Base-by-base conservation (phyloP, 805 yeast species). In the Clavispora fructus region DNA sequence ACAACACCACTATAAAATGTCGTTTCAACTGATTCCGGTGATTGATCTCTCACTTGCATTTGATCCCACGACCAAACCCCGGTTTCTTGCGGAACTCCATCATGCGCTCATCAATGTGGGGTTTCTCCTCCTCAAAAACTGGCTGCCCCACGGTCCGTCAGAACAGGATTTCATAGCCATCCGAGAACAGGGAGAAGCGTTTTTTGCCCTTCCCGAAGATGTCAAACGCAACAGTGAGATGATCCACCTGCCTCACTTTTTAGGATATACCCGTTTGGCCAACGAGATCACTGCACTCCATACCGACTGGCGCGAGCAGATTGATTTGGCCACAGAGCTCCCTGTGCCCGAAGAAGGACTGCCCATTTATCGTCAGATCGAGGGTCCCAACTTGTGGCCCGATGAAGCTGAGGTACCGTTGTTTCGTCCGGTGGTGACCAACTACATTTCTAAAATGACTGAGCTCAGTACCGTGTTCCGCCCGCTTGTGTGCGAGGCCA, bases 301-400 rank as follows among this genome's bases (percentile, higher is more conserved):
- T 25, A 68, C 76, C 3, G 87, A 81, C 55, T 73, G 81, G 73
- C 64, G 85, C 46, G 87, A 81, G 54, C 86, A 82, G 60, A 74
- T 76, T 48, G 86, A 81, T 55, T 64, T 81, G 46, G 85, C 79
- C 5, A 77, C 82, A 6, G 79, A 74, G 48, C 60, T 75, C 30
- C 69, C 75, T 4, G 69, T 72, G 10, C 79, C 79, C 0, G 46
- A 48, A 0, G 51, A 57, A 23, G 67, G 58, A 35, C 74, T 67
- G 16, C 74, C 73, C 0, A 31, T 74, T 12, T 78, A 77, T 65
- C 63, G 64, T 43, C 74, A 77, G 42, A 62, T 80, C 44, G 80
- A 75, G 50, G 85, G 85, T 0, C 84, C 85, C 6, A 78, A 78
- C 53, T 57, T 69, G 45, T 80, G 79, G 77, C 80, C 82, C 0